Evolutionary conservation across 78 protist species (phyloP), one percentile per base, ranked within the genome.

Genomic region (Dictyostelium purpureum): DNA sequence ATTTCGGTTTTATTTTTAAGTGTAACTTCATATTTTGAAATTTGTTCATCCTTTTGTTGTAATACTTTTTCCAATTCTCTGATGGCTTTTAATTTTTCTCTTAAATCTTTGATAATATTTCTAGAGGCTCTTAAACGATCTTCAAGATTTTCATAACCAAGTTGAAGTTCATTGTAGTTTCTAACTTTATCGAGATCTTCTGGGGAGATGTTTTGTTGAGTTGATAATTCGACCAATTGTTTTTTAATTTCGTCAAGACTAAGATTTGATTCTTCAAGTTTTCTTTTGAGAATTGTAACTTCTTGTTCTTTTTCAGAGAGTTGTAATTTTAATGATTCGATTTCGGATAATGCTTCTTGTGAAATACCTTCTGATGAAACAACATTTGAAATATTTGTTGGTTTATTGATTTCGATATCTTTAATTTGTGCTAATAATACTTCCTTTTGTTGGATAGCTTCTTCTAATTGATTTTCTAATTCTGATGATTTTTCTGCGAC

Each of bases 71-170:
- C 92, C 26, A 59, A 65, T 6, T 26, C 16, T 33, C 66, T 38
- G 33, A 14, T 16, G 21, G 45, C 51, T 61, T 73, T 85, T 16
- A 49, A 28, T 49, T 85, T 85, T 35, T 85, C 92, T 49, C 92
- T 45, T 9, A 70, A 76, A 28, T 52, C 66, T 61, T 85, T 85
- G 24, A 85, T 85, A 26, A 85, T 85, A 52, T 85, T 69, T 61
- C 78, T 75, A 21, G 92, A 81, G 3, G 92, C 92, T 73, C 92
- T 85, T 9, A 85, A 42, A 47, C 77, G 77, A 73, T 82, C 92
- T 51, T 85, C 79, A 9, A 85, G 33, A 26, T 49, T 61, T 2
- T 85, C 92, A 56, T 70, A 73, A 47, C 73, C 92, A 0, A 14
- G 10, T 3, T 40, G 0, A 54, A 52, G 11, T 24, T 31, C 33